A percentile compares a stretch with the other conserved stretches of the same genome.
These are phyloP conservation scores for Hippophae rhamnoides DNA, from an alignment of 306 rosid genomes.

Conservation along the genomic window DNA sequence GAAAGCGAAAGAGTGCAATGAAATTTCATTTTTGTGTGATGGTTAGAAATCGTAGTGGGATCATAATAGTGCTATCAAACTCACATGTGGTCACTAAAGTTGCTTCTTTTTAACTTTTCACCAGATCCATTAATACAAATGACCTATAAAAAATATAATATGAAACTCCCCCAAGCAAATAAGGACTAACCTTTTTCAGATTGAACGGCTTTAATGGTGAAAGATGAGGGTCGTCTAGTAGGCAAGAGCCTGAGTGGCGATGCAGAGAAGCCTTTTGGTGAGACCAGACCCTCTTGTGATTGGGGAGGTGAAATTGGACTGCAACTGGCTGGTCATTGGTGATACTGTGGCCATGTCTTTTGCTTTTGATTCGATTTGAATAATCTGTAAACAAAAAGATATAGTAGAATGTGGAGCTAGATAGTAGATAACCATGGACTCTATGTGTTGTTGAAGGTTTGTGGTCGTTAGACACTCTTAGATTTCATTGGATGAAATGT, in stretches of 20 bases:
- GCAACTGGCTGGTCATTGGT: conserved; percentile 86
- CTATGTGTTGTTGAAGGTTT: conserved; percentile 8
- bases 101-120: too few species aligned
- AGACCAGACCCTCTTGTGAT: conserved; percentile 36
- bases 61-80: too few species aligned
- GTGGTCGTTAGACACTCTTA: conserved; percentile 36
- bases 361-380: not conserved
- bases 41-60: too few species aligned
- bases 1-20: too few species aligned
- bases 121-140: too few species aligned
- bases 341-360: conserved; percentile 62
- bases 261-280: conserved; percentile 65
- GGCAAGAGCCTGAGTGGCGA: conserved; percentile 37
- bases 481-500: conserved; percentile 45
- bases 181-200: conserved; percentile 60
- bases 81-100: too few species aligned
- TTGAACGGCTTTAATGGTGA: conserved; percentile 68
- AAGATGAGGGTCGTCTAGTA: conserved; percentile 23
- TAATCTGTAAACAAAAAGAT: not conserved
- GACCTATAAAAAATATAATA: too few species aligned
- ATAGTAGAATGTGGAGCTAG: too few species aligned
- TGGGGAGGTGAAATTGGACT: conserved; percentile 60
- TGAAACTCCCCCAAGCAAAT: too few species aligned
- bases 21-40: too few species aligned
- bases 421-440: conserved; percentile 1